Conservation (phyloP, 768 basidiomycete species). For the Psilocybe azurescens region DNA sequence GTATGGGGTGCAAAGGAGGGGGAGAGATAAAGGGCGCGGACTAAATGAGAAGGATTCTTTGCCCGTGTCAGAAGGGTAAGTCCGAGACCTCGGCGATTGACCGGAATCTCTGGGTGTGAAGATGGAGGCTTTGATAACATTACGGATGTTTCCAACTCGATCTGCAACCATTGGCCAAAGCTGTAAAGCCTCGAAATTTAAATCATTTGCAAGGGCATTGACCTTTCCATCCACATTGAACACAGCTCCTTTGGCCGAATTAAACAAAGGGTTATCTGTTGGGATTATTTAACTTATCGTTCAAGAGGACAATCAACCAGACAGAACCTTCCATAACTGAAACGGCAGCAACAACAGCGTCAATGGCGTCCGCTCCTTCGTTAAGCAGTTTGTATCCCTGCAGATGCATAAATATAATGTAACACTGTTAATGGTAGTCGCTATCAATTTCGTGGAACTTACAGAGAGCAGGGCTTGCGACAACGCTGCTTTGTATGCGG, state of each 20-base stretch:
- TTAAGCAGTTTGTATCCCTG: conserved; percentile 67
- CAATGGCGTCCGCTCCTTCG: conserved; percentile 80
- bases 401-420: neutral
- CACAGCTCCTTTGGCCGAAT: conserved; percentile 81
- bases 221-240: conserved; percentile 85
- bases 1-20: conserved; percentile 67
- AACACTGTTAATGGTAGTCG: neutral
- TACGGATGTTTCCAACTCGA: conserved; percentile 81
- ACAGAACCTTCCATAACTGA: conserved; percentile 69
- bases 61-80: conserved; percentile 68
- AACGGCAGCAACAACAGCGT: conserved; percentile 80
- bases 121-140: conserved; percentile 82
- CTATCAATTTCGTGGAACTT: neutral
- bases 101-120: conserved; percentile 62
- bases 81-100: conserved; percentile 65
- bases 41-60: conserved; percentile 77
- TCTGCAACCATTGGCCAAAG: conserved; percentile 45
- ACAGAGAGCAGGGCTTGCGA: conserved; percentile 56
- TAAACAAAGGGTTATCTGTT: conserved; percentile 78
- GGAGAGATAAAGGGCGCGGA: conserved; percentile 72
- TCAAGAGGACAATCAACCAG: neutral
- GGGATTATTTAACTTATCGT: neutral
- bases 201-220: conserved; percentile 5
- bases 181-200: neutral
- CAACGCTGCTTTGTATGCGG: conserved; percentile 61